A percentile compares a stretch with the other conserved stretches of the same genome.
phyloP scores from a whole-genome alignment of 306 rosid species.

The Cucumis melo region DNA sequence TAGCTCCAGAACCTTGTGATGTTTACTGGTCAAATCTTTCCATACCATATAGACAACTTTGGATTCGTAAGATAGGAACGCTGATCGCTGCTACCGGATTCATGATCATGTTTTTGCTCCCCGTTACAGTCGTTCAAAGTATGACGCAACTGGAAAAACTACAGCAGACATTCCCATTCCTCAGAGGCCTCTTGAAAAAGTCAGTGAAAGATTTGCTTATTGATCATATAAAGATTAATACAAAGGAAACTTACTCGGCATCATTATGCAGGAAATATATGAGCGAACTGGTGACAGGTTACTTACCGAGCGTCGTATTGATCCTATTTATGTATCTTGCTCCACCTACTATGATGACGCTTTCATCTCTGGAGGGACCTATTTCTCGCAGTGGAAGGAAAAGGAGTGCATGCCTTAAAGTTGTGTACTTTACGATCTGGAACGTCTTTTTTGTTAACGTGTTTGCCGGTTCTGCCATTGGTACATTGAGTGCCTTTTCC shows the following conservation, averaged over 20 bases:
- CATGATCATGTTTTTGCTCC: constrained; percentile 63
- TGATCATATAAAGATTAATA: not conserved
- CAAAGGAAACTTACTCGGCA: not conserved
- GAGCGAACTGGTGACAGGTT: constrained; percentile 70
- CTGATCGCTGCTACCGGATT: constrained; percentile 52
- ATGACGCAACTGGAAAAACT: constrained; percentile 69
- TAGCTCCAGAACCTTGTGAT: constrained; percentile 85
- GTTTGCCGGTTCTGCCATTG: constrained; percentile 66
- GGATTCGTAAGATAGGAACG: constrained; percentile 75
- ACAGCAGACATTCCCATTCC: constrained; percentile 54
- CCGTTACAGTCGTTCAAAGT: constrained; percentile 78
- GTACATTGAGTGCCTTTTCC: constrained; percentile 43
- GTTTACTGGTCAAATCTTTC: constrained; percentile 88
- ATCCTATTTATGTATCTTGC: constrained; percentile 45
- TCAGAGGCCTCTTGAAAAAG: constrained; percentile 46
- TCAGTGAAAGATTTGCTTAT: constrained; percentile 14
- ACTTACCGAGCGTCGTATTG: constrained; percentile 86
- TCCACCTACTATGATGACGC: constrained; percentile 74
- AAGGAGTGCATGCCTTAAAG: constrained; percentile 77
- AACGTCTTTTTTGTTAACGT: constrained; percentile 83
- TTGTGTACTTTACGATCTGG: constrained; percentile 85
- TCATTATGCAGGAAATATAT: constrained; percentile 38
- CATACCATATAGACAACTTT: constrained; percentile 74
- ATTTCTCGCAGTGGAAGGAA: constrained; percentile 86
- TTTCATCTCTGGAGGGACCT: constrained; percentile 66